These are phyloP conservation scores for Ophiostoma novo-ulmi DNA, from an alignment of 2,329 filamentous ascomycete species.

Conservation along the genomic window DNA sequence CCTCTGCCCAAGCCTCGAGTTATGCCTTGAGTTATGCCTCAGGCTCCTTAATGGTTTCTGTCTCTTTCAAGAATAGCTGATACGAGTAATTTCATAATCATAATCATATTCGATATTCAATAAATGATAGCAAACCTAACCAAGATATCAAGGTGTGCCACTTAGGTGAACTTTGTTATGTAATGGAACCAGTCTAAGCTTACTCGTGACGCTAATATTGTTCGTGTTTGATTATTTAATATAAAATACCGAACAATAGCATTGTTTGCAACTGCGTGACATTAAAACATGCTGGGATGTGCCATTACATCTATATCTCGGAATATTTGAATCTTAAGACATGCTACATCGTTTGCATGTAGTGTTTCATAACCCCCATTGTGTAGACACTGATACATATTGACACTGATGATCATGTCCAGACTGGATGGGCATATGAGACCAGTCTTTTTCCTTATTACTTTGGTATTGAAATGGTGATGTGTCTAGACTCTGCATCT, in stretches of 20 bases:
- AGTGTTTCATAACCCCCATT: neutral
- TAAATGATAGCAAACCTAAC: neutral
- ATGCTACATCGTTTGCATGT: neutral
- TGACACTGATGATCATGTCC: neutral
- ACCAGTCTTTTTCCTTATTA: neutral
- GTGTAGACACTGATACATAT: neutral
- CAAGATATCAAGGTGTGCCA: neutral
- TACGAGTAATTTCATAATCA: neutral
- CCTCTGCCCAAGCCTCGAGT: neutral
- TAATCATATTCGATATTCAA: neutral
- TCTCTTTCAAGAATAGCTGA: neutral
- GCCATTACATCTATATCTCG: neutral
- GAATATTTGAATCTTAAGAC: neutral
- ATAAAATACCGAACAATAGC: neutral
- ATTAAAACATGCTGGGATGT: neutral
- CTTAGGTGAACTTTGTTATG: neutral
- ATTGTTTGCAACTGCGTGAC: neutral
- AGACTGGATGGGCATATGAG: neutral
- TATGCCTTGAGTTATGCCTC: neutral
- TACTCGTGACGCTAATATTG: neutral
- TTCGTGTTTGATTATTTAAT: neutral
- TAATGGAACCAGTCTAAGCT: neutral
- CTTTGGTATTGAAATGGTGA: neutral
- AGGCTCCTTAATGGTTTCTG: neutral
- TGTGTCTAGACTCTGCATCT: neutral